Base-by-base conservation (phyloP, 1,284 basidiomycete genomes). In the Rhodotorula sp. region DNA sequence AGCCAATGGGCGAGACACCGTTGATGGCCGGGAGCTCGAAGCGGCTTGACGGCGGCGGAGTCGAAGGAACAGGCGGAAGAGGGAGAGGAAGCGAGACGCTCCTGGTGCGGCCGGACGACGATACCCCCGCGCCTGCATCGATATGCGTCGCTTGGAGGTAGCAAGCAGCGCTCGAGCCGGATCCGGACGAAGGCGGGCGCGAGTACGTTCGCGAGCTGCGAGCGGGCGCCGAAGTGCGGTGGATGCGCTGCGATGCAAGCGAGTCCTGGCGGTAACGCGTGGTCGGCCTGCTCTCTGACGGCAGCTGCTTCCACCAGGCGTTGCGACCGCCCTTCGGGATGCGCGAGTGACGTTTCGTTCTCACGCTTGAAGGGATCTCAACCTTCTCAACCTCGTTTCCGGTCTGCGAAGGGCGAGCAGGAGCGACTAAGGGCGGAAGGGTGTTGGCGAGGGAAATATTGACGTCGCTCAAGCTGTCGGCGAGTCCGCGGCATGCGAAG, bases 1-100 rank as follows among this genome's bases (percentile, higher is more conserved):
- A 63, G 18, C 57, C 53, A 37, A 69, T 46, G 9, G 68, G 68
- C 31, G 68, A 69, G 57, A 69, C 52, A 20, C 47, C 28, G 24
- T 9, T 20, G 6, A 62, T 54, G 5, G 40, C 9, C 4, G 54
- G 46, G 47, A 68, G 67, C 34, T 64, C 51, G 24, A 51, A 55
- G 9, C 22, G 31, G 26, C 62, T 64, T 24, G 59, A 57, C 22
- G 54, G 62, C 10, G 37, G 46, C 2, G 16, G 13, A 4, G 54
- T 16, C 7, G 54, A n/a, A 28, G 53, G 58, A 13, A 18, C 40
- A 18, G 40, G 40, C 11, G 40, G 40, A 44, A 44, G 40, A 44
- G 40, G 40, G 51, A 50, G 31, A 20, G 53, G 62, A 4, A 64
- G 34, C 2, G 66, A 68, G 0, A 48, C 34, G 37, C 31, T 46